Percentiles rank a stretch among this genome's conserved stretches.
Evolutionary conservation across 768 basidiomycete genomes (phyloP).

Genomic region (Termitomyces sp.): DNA sequence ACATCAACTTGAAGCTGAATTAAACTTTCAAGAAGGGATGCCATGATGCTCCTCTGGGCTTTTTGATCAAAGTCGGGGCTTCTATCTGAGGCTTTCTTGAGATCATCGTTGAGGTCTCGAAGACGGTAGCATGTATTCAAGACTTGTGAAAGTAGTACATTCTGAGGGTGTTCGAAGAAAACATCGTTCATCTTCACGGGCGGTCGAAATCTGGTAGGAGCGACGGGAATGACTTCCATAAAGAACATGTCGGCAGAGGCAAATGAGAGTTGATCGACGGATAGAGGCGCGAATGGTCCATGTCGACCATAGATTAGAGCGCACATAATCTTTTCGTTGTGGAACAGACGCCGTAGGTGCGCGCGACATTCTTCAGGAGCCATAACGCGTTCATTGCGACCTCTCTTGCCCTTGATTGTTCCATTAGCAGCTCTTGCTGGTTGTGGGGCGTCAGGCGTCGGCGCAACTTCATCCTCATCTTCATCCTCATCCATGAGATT

Average conservation of each 20-base stretch:
- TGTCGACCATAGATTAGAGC: slow-evolving; percentile 90
- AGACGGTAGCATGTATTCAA: slow-evolving; percentile 76
- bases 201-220: slow-evolving; percentile 95
- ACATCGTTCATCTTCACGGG: slow-evolving; percentile 88
- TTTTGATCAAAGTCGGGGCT: slow-evolving; percentile 43
- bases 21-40: slow-evolving; percentile 68
- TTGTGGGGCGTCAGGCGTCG: slow-evolving; percentile 11
- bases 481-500: slow-evolving; percentile 47
- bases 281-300: slow-evolving; percentile 69
- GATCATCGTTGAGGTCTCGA: slow-evolving; percentile 66
- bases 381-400: slow-evolving; percentile 87
- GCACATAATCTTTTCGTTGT: slow-evolving; percentile 77
- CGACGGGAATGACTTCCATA: slow-evolving; percentile 84
- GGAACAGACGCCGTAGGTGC: slow-evolving; percentile 85
- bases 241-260: slow-evolving; percentile 97
- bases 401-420: slow-evolving; percentile 66
- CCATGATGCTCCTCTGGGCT: slow-evolving; percentile 51
- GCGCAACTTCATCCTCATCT: slow-evolving; percentile 17
- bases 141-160: slow-evolving; percentile 79
- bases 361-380: slow-evolving; percentile 90
- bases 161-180: slow-evolving; percentile 95
- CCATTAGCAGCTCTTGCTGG: slow-evolving; percentile 72
- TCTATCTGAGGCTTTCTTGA: slow-evolving; percentile 61
- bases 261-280: slow-evolving; percentile 52
- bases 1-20: slow-evolving; percentile 92